Percentiles rank a stretch among this genome's conserved stretches.
phyloP scores from a whole-genome alignment of 2,329 filamentous ascomycete genomes.

The Beauveria varroae region DNA sequence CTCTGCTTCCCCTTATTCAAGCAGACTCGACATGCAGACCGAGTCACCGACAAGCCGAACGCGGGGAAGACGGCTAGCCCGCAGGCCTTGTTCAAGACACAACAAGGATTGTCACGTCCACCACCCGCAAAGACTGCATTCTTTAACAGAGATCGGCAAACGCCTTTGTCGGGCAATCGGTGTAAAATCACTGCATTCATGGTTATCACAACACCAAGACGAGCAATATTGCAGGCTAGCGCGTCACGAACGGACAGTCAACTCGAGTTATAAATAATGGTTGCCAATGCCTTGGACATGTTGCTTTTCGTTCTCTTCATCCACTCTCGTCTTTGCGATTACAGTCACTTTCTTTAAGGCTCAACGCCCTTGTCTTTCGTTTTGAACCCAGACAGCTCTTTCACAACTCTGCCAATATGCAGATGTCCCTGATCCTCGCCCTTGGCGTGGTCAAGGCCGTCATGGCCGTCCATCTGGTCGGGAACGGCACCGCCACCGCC shows the following conservation, averaged over 20 bases:
- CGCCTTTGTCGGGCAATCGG: not conserved
- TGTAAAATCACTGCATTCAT: not conserved
- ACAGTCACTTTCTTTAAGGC: conserved; percentile 20
- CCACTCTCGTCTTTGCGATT: conserved; percentile 23
- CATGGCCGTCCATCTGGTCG: conserved; percentile 17
- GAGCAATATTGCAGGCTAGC: not conserved
- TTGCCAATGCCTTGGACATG: conserved; percentile 9
- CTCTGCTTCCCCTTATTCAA: not conserved
- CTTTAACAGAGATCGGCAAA: not conserved
- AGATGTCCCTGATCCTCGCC: conserved; percentile 22
- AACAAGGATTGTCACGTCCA: not conserved
- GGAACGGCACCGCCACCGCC: not conserved
- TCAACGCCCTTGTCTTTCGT: conserved; percentile 21
- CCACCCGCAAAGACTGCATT: not conserved
- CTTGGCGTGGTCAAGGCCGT: conserved; percentile 24
- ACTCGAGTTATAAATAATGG: conserved; percentile 21
- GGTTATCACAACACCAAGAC: not conserved
- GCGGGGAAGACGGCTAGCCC: not conserved
- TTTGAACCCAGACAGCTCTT: conserved; percentile 5
- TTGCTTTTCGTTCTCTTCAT: conserved; percentile 11
- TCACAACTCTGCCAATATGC: conserved; percentile 19
- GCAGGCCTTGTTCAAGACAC: not conserved
- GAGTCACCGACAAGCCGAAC: not conserved
- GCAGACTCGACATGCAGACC: not conserved
- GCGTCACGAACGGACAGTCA: not conserved